Evolutionary conservation across 306 rosid species (phyloP).

Genomic region (Lathyrus oleraceus): DNA sequence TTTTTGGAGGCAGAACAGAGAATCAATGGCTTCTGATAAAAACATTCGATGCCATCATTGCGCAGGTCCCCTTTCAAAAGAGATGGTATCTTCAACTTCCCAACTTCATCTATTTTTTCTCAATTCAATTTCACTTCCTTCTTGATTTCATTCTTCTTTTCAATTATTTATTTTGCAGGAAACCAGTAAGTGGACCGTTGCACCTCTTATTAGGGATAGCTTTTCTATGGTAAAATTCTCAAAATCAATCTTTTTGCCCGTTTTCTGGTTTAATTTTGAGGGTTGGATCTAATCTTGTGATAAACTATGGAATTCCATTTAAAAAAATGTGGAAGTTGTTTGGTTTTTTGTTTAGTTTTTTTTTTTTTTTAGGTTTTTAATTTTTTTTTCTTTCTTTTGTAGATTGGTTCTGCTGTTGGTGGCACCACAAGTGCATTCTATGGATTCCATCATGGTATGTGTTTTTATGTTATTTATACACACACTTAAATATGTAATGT

Average conservation of each 20-base stretch:
- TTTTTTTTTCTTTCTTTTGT: background rate
- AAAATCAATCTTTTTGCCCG: background rate
- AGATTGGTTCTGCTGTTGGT: constrained; percentile 97
- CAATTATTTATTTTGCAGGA: constrained; percentile 47
- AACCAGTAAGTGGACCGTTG: constrained; percentile 72
- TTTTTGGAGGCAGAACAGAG: background rate
- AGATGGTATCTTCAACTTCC: constrained; percentile 49
- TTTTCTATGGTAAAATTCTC: constrained; percentile 70
- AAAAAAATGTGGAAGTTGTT: background rate
- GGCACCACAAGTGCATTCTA: constrained; percentile 91
- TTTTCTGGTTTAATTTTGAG: constrained; percentile 19
- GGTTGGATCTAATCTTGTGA: constrained; percentile 17
- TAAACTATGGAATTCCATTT: background rate
- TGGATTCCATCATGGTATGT: constrained; percentile 86
- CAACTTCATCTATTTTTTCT: background rate
- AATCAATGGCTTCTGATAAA: constrained; percentile 29
- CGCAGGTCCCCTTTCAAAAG: constrained; percentile 76
- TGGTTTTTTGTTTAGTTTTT: background rate
- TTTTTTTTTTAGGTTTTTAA: background rate
- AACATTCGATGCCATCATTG: constrained; percentile 75
- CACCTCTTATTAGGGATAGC: constrained; percentile 76
- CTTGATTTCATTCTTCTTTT: background rate
- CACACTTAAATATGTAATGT: background rate
- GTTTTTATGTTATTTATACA: background rate
- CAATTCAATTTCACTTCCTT: background rate